Evolutionary conservation across 2,329 filamentous ascomycete genomes (phyloP).

Genomic region (Cladosporium sp.): DNA sequence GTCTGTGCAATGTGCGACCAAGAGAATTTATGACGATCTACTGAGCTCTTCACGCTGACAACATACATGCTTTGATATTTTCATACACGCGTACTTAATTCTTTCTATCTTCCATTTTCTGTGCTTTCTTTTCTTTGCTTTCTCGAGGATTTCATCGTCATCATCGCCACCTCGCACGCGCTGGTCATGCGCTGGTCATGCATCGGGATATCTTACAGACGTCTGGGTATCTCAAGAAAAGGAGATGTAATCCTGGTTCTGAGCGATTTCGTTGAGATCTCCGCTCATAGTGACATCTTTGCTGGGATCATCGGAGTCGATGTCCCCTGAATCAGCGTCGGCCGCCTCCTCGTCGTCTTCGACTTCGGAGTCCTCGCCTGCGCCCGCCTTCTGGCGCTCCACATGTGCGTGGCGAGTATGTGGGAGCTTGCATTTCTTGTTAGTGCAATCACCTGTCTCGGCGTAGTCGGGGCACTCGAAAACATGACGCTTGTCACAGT

Average conservation of each 20-base stretch:
- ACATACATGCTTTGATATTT: neutral
- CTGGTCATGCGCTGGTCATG: neutral
- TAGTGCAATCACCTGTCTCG: constrained; percentile 82
- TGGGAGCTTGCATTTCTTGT: constrained; percentile 72
- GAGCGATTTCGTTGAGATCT: constrained; percentile 47
- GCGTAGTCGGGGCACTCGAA: constrained; percentile 89
- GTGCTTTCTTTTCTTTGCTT: neutral
- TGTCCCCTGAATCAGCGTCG: constrained; percentile 22
- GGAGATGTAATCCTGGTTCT: constrained; percentile 56
- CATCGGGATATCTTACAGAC: neutral
- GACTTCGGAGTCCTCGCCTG: constrained; percentile 41
- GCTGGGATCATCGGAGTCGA: constrained; percentile 30
- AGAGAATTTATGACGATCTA: neutral
- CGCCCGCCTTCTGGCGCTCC: constrained; percentile 69
- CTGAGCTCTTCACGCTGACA: neutral
- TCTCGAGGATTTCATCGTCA: neutral
- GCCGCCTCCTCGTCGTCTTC: constrained; percentile 42
- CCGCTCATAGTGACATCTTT: constrained; percentile 42
- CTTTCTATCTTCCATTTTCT: neutral
- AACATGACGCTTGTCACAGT: constrained; percentile 80
- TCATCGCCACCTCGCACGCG: neutral
- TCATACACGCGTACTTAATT: neutral
- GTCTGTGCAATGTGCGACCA: neutral
- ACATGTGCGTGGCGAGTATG: constrained; percentile 89
- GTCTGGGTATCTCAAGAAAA: constrained; percentile 34